Conservation (phyloP, 2,329 filamentous ascomycete species). For the Colletotrichum falcatum region DNA sequence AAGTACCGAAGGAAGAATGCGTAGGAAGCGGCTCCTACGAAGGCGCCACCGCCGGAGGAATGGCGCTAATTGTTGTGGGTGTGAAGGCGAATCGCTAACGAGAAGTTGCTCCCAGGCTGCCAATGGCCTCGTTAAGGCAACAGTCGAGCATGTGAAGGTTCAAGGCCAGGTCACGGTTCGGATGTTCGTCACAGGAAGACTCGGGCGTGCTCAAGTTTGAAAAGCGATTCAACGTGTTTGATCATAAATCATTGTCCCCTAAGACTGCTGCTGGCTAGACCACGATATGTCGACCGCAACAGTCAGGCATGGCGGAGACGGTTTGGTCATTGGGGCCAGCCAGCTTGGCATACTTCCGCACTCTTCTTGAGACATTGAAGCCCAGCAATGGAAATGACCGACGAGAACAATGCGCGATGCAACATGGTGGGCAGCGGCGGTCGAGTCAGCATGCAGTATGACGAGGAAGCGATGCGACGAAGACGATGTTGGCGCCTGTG, state of each 20-base stretch:
- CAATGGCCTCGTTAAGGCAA: too few relatives aligned
- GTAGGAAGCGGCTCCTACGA: constrained; percentile 18
- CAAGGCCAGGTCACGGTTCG: too few relatives aligned
- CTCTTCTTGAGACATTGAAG: neutral
- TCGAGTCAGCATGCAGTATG: neutral
- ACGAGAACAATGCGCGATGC: neutral
- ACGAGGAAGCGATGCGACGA: neutral
- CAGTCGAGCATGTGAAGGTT: too few relatives aligned
- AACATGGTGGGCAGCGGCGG: neutral
- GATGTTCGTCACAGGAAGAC: too few relatives aligned
- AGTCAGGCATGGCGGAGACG: neutral
- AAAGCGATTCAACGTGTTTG: too few relatives aligned
- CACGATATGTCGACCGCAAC: neutral
- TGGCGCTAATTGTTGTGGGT: neutral
- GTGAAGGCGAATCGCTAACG: constrained; percentile 20
- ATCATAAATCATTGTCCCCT: too few relatives aligned
- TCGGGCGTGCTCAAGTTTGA: too few relatives aligned
- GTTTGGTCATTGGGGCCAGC: neutral
- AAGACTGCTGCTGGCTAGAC: neutral
- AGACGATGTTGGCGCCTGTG: neutral
- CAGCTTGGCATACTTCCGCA: neutral
- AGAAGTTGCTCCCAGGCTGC: constrained; percentile 3
- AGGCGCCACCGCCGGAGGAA: neutral
- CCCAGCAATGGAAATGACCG: neutral
- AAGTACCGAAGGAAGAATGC: constrained; percentile 19